A percentile compares a stretch with the other conserved stretches of the same genome.
Conservation (phyloP, 345 rosid species). For the Anacardium occidentale region DNA sequence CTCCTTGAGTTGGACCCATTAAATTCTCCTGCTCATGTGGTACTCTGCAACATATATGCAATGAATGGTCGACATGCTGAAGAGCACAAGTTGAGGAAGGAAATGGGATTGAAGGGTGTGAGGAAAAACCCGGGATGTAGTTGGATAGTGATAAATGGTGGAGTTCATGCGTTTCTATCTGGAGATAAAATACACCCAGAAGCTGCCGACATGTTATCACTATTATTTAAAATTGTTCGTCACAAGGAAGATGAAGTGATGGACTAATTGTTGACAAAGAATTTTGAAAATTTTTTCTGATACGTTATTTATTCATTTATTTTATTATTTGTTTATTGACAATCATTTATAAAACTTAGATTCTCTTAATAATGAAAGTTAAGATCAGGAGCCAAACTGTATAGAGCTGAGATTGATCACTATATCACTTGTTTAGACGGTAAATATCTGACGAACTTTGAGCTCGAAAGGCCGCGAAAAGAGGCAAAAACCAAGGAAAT, state of each 20-base stretch:
- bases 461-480: neutral
- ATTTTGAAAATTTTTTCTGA: neutral
- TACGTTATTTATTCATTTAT: too few species aligned
- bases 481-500: neutral
- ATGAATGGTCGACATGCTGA: conserved; percentile 44
- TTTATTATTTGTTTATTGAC: too few species aligned
- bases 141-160: conserved; percentile 63
- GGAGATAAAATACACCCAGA: conserved; percentile 49
- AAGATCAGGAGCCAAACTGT: too few species aligned
- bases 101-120: conserved; percentile 73
- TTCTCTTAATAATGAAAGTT: too few species aligned
- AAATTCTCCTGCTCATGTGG: conserved; percentile 69
- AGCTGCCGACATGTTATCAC: conserved; percentile 33
- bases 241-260: conserved; percentile 10
- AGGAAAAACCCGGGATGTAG: conserved; percentile 82
- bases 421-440: too few species aligned
- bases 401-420: too few species aligned
- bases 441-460: neutral
- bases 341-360: too few species aligned
- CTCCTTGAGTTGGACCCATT: conserved; percentile 62
- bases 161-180: conserved; percentile 48
- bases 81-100: conserved; percentile 61
- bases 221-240: conserved; percentile 30
- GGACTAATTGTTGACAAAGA: neutral
- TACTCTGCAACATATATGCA: conserved; percentile 63